These are phyloP conservation scores for Solanum gracilifrons DNA, from an alignment of 257 asterid species.

Conservation along the genomic window DNA sequence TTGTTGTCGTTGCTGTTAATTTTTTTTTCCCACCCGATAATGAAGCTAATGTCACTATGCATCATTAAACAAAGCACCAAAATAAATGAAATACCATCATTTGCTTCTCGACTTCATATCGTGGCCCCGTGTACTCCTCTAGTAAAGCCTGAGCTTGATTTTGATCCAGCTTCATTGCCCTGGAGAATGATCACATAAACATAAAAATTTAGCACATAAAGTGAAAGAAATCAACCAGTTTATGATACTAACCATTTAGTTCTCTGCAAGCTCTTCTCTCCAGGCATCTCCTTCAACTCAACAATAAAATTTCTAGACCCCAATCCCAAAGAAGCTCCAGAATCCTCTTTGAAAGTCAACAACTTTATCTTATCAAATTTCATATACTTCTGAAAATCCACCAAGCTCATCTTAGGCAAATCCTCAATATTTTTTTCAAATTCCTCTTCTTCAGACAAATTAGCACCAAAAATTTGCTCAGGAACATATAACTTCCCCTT, in stretches of 20 bases:
- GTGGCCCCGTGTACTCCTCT: constrained; percentile 62
- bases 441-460: constrained; percentile 76
- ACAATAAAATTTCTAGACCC: constrained; percentile 59
- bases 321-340: constrained; percentile 18
- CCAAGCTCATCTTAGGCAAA: constrained; percentile 62
- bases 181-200: constrained; percentile 2
- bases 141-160: constrained; percentile 45
- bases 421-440: constrained; percentile 63
- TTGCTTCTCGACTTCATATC: constrained; percentile 80
- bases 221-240: background rate
- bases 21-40: background rate
- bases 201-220: background rate
- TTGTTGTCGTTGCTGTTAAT: background rate
- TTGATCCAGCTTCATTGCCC: constrained; percentile 71
- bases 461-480: constrained; percentile 66
- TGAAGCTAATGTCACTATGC: background rate
- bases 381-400: constrained; percentile 59
- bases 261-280: constrained; percentile 68
- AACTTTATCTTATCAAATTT: constrained; percentile 59
- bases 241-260: constrained; percentile 70
- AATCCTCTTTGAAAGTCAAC: constrained; percentile 64
- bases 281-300: constrained; percentile 85
- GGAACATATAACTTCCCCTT: constrained; percentile 94
- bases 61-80: background rate
- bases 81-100: constrained; percentile 40